Conservation (phyloP, 768 basidiomycete genomes). For the Auriscalpium microsporum region DNA sequence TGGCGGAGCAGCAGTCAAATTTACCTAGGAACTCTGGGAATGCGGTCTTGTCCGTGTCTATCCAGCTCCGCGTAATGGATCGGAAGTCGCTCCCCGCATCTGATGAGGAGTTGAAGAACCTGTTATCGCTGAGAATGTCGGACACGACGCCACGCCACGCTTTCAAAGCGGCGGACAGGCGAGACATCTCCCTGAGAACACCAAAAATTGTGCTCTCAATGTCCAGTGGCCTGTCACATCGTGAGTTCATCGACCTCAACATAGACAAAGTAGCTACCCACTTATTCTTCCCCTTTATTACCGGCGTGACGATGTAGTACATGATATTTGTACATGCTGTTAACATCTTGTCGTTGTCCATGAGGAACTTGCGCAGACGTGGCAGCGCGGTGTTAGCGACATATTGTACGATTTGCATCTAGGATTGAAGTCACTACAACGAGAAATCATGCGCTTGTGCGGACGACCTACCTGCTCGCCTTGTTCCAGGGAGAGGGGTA, state of each 20-base stretch:
- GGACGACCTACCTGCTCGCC: too few species aligned
- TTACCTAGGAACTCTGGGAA: slow-evolving; percentile 77
- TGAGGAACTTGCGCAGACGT: slow-evolving; percentile 65
- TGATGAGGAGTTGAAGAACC: slow-evolving; percentile 74
- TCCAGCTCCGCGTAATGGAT: slow-evolving; percentile 66
- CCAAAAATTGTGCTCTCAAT: slow-evolving; percentile 58
- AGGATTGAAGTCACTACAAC: background rate
- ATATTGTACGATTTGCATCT: slow-evolving; percentile 58
- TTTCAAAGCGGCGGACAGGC: slow-evolving; percentile 67
- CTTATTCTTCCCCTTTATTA: slow-evolving; percentile 71
- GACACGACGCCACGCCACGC: slow-evolving; percentile 75
- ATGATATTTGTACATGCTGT: slow-evolving; percentile 77
- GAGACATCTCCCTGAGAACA: slow-evolving; percentile 72
- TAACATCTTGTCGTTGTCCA: slow-evolving; percentile 77
- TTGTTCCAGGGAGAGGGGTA: too few species aligned
- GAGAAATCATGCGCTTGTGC: too few species aligned
- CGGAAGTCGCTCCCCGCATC: slow-evolving; percentile 59
- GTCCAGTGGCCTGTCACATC: slow-evolving; percentile 60
- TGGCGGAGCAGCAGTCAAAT: background rate
- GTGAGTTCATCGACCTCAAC: slow-evolving; percentile 4
- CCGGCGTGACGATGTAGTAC: slow-evolving; percentile 75
- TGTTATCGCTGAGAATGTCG: slow-evolving; percentile 78
- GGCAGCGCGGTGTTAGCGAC: slow-evolving; percentile 64
- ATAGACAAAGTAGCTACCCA: slow-evolving; percentile 23
- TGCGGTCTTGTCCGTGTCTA: slow-evolving; percentile 81